These are phyloP conservation scores for Magnolia sinica DNA, from an alignment of 164 flowering plant genomes.

Conservation along the genomic window DNA sequence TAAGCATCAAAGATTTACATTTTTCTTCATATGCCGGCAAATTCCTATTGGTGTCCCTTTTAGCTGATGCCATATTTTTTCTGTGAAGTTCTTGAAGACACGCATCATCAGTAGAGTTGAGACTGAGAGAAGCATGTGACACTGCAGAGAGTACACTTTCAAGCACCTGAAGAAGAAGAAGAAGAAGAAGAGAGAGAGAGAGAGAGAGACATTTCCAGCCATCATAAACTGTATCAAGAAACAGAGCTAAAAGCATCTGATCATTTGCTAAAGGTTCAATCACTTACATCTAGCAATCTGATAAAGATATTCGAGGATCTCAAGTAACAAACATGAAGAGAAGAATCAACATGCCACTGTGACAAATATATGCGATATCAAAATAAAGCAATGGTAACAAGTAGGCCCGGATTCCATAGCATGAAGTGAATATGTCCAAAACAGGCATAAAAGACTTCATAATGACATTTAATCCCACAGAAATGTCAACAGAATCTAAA, in stretches of 20 bases:
- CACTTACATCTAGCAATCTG: not conserved
- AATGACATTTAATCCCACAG: not conserved
- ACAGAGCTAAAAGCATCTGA: not conserved
- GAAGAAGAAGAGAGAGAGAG: too few species aligned
- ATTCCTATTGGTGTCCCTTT: conserved; percentile 19
- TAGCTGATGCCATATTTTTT: conserved; percentile 15
- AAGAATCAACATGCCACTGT: not conserved
- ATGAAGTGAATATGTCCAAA: not conserved
- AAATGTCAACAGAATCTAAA: not conserved
- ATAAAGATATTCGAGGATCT: not conserved
- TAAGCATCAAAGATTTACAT: conserved; percentile 20
- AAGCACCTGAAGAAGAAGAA: conserved; percentile 70
- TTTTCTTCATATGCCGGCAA: conserved; percentile 9
- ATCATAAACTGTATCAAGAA: not conserved
- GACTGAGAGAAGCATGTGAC: conserved; percentile 24
- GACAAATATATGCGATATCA: not conserved
- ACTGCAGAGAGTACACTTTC: conserved; percentile 25
- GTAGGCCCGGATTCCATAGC: not conserved
- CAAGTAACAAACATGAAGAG: not conserved
- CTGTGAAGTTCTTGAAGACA: conserved; percentile 23
- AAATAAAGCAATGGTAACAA: not conserved
- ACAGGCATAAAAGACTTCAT: not conserved
- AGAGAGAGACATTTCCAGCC: not conserved
- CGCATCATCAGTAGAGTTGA: conserved; percentile 17
- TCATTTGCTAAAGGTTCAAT: not conserved